phyloP scores from a whole-genome alignment of 352 stramenopile species.

The Aphanomyces euteiches region DNA sequence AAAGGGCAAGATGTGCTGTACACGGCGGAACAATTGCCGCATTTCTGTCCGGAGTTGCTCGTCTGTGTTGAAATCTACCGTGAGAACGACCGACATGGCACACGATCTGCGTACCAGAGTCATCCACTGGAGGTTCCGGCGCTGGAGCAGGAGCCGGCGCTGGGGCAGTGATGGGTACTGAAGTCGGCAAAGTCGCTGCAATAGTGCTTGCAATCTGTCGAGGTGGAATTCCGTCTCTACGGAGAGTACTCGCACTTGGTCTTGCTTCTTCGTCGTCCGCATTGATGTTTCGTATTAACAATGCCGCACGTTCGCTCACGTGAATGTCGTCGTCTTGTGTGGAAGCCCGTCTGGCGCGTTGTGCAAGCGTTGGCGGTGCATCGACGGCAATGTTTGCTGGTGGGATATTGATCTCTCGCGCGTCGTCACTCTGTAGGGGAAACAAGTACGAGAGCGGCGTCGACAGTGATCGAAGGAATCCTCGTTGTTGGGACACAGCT shows the following conservation, averaged over 20 bases:
- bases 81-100: too few relatives aligned
- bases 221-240: too few relatives aligned
- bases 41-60: slow-evolving; percentile 41
- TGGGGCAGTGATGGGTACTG: not conserved
- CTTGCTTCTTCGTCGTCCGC: not conserved
- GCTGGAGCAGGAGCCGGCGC: not conserved
- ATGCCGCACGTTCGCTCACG: not conserved
- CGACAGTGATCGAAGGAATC: slow-evolving; percentile 1
- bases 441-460: slow-evolving; percentile 9
- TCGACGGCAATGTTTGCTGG: not conserved
- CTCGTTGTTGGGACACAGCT: not conserved
- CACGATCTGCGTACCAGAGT: slow-evolving; percentile 2
- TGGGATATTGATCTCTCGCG: not conserved
- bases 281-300: slow-evolving; percentile 7
- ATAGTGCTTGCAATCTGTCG: not conserved
- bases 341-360: not conserved
- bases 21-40: slow-evolving; percentile 55
- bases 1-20: slow-evolving; percentile 72
- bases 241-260: too few relatives aligned
- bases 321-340: not conserved
- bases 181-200: not conserved
- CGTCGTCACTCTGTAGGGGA: not conserved
- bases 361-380: not conserved
- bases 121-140: slow-evolving; percentile 6
- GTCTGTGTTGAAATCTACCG: slow-evolving; percentile 1